Evolutionary conservation across 495 filamentous ascomycete genomes (phyloP).

Genomic region (Penicillium canescens): DNA sequence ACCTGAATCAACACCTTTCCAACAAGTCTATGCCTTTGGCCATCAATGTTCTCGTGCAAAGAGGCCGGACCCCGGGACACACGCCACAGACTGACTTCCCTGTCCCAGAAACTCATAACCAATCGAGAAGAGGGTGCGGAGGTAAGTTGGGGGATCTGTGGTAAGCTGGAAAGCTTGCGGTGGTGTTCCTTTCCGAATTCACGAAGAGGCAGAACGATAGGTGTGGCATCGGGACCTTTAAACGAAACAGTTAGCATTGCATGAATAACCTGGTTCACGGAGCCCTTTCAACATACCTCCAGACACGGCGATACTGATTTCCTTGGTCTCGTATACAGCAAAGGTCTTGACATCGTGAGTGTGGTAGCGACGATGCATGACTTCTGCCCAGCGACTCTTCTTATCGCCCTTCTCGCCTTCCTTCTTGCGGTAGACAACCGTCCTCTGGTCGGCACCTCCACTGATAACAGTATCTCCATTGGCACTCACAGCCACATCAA

Average conservation of each 20-base stretch:
- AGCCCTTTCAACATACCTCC: conserved; percentile 63
- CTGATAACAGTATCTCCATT: conserved; percentile 87
- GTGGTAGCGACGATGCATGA: conserved; percentile 81
- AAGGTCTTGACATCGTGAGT: conserved; percentile 93
- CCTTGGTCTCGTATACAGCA: conserved; percentile 81
- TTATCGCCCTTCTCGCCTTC: conserved; percentile 56
- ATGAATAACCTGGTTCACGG: background rate
- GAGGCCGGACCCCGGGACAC: conserved; percentile 44
- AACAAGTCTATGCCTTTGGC: conserved; percentile 58
- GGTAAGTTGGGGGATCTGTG: conserved; percentile 69
- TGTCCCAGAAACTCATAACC: conserved; percentile 91
- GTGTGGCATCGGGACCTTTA: conserved; percentile 79
- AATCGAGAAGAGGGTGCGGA: conserved; percentile 71
- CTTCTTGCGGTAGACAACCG: conserved; percentile 69
- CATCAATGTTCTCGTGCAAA: conserved; percentile 44
- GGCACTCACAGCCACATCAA: conserved; percentile 75
- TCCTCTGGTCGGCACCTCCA: conserved; percentile 87
- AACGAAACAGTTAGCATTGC: conserved; percentile 33
- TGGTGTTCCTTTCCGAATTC: conserved; percentile 81
- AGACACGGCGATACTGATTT: conserved; percentile 84
- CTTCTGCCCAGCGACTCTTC: conserved; percentile 72
- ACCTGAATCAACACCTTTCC: conserved; percentile 68
- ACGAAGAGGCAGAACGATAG: conserved; percentile 76
- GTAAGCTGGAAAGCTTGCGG: conserved; percentile 72
- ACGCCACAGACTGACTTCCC: conserved; percentile 83